Evolutionary conservation across 805 yeast genomes (phyloP).

Genomic region (Saccharomycopsis sp.): DNA sequence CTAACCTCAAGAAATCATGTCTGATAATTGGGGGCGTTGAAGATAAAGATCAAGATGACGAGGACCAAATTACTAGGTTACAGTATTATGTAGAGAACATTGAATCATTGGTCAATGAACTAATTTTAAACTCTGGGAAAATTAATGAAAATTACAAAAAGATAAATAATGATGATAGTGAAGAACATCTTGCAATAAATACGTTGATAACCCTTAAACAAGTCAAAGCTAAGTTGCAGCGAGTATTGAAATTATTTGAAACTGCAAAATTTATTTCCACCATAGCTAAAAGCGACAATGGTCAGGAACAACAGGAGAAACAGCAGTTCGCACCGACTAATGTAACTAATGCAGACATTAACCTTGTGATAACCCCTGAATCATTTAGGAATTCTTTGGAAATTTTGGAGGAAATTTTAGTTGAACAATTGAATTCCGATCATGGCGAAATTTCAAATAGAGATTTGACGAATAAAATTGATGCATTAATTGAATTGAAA

Average conservation of each 20-base stretch:
- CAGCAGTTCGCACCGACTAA: conserved; percentile 9
- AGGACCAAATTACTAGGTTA: conserved; percentile 11
- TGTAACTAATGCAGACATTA: background rate
- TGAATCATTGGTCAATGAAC: conserved; percentile 8
- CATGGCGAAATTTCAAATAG: conserved; percentile 1
- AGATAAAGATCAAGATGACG: conserved; percentile 4
- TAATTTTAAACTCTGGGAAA: conserved; percentile 6
- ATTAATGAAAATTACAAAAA: conserved; percentile 6
- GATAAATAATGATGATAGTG: conserved; percentile 5
- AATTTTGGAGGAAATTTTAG: conserved; percentile 13
- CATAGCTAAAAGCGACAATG: background rate
- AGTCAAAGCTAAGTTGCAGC: conserved; percentile 3
- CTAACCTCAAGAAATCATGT: conserved; percentile 6
- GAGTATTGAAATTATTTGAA: conserved; percentile 14
- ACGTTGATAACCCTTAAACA: conserved; percentile 10
- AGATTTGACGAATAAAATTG: conserved; percentile 10
- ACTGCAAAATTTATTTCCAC: conserved; percentile 20
- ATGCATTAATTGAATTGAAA: conserved; percentile 15
- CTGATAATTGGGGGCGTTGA: conserved; percentile 6
- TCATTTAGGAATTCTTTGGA: conserved; percentile 11
- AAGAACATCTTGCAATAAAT: conserved; percentile 10
- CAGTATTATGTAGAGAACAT: conserved; percentile 16
- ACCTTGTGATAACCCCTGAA: conserved; percentile 10
- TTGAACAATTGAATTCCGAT: conserved; percentile 10
- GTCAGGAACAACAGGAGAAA: too few species aligned